Percentiles rank a stretch among this genome's conserved stretches.
Evolutionary conservation across 1,139 yeast genomes (phyloP).

Genomic region (Geotrichum reessii): DNA sequence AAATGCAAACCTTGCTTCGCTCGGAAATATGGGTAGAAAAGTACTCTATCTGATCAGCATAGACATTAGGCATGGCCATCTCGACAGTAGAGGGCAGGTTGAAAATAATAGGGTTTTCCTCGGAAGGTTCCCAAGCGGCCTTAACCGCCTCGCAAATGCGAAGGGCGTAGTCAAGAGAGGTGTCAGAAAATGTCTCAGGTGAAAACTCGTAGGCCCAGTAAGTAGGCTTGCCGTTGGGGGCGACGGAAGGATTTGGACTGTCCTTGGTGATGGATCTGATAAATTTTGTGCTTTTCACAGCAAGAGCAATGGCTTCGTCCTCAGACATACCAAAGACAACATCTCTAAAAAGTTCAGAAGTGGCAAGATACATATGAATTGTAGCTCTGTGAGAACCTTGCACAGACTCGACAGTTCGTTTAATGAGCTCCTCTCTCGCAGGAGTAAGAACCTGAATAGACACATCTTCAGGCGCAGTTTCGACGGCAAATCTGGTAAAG

Average conservation of each 20-base stretch:
- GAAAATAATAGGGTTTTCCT: slow-evolving; percentile 80
- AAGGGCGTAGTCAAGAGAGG: slow-evolving; percentile 76
- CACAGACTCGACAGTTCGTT: slow-evolving; percentile 82
- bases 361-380: slow-evolving; percentile 85
- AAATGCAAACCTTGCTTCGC: slow-evolving; percentile 80
- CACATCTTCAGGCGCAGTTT: slow-evolving; percentile 89
- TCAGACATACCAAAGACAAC: slow-evolving; percentile 83
- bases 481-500: slow-evolving; percentile 88
- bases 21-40: slow-evolving; percentile 71
- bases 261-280: slow-evolving; percentile 85
- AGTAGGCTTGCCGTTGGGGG: slow-evolving; percentile 64
- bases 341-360: slow-evolving; percentile 85
- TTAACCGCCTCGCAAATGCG: slow-evolving; percentile 94
- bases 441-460: slow-evolving; percentile 88
- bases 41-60: slow-evolving; percentile 94
- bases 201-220: slow-evolving; percentile 89
- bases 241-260: slow-evolving; percentile 34
- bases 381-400: slow-evolving; percentile 88
- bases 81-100: slow-evolving; percentile 99
- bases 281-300: slow-evolving; percentile 74
- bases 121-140: slow-evolving; percentile 84
- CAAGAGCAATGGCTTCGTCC: slow-evolving; percentile 72
- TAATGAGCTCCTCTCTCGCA: slow-evolving; percentile 83
- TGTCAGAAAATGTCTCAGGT: slow-evolving; percentile 91
- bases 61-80: slow-evolving; percentile 86